Base-by-base conservation (phyloP, 164 flowering plant genomes). In the Vitis cinerea region DNA sequence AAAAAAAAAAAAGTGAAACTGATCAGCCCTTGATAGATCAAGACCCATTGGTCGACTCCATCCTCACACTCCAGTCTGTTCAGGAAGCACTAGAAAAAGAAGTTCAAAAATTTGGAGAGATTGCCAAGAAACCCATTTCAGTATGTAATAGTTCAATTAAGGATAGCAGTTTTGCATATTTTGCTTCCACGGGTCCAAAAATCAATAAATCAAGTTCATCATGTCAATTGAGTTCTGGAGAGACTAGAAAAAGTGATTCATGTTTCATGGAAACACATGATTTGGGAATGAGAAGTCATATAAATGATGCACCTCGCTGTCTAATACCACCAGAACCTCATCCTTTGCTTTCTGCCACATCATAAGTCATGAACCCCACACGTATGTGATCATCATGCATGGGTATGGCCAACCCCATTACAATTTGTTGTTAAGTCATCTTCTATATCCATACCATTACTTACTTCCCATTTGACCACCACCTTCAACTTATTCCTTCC, bases 11-110 rank as follows among this genome's bases (percentile, higher is more conserved):
- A 50, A 69, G 63, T 66, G 79, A 77, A 66, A 77, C 79, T 54
- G 66, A 71, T 56, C 62, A 14, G n/a, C 59, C 73, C 27, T 55
- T 83, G 48, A 23, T 17, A 3, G 78, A 75, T 66, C 67, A n/a
- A 51, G 94, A 92, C 84, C 88, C 92, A 30, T 65, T 90, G 65
- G 74, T 66, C 54, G 78, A 85, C 50, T 84, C 95, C 30, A 68
- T 92, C 61, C 15, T 56, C n/a, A 65, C 68, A 30, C 89, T 90
- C 55, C 90, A 85, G 66, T 76, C 84, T 64, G 83, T 79, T 30
- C 89, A 90, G 70, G 88, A 86, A 74, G 90, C 87, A 31, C 91
- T 92, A 67, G 86, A 80, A 69, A 77, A 68, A 76, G 94, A 91
- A 72, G 66, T 88, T 64, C 72, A 80, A 55, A 82, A 78, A 37